Conservation (phyloP, 306 rosid genomes). For the Dalbergia oliveri region DNA sequence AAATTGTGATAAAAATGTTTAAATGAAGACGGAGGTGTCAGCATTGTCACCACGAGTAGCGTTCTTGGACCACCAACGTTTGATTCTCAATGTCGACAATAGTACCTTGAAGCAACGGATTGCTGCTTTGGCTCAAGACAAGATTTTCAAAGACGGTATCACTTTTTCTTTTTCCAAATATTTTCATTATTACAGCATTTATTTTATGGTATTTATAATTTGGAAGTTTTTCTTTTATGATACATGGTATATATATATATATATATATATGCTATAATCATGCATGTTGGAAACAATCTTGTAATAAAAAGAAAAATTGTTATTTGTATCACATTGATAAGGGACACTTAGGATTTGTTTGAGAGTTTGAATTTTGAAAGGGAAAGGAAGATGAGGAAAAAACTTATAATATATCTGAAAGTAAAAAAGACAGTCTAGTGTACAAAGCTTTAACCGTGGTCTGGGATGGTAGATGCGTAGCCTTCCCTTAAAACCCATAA, state of each 20-base stretch:
- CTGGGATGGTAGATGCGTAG: no score
- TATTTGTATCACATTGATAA: no score
- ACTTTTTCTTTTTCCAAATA: background rate
- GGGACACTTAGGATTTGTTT: no score
- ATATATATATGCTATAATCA: no score
- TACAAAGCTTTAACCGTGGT: no score
- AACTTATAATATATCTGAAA: no score
- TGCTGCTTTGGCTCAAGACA: conserved; percentile 97
- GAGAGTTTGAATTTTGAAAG: no score
- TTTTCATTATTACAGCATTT: background rate
- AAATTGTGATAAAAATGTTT: conserved; percentile 5
- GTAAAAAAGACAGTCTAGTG: no score
- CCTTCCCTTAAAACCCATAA: no score
- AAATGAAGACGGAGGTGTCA: conserved; percentile 87
- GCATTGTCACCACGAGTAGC: conserved; percentile 95
- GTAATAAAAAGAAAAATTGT: no score
- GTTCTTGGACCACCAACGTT: conserved; percentile 93
- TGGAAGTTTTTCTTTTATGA: background rate
- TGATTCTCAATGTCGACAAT: conserved; percentile 89
- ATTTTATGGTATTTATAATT: background rate
- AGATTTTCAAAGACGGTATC: conserved; percentile 94
- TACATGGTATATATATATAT: no score
- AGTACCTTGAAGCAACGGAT: conserved; percentile 95
- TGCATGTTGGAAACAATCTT: background rate
- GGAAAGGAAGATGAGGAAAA: no score